Evolutionary conservation across 2,329 filamentous ascomycete genomes (phyloP).

Genomic region (Colletotrichum lindemuthianum): DNA sequence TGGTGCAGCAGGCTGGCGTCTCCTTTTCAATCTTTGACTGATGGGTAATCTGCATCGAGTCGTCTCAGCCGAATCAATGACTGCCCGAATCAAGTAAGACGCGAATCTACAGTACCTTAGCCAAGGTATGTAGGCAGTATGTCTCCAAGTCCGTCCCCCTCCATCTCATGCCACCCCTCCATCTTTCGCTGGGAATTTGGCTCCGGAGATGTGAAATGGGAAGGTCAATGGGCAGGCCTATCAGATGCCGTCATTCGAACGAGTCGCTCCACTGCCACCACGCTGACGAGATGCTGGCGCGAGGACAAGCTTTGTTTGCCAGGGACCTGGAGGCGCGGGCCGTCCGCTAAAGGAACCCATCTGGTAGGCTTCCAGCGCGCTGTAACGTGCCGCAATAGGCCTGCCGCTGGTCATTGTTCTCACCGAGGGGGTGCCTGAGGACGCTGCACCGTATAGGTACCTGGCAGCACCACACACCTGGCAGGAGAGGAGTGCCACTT

Average conservation of each 20-base stretch:
- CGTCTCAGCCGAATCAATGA: no score
- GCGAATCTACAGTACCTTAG: no score
- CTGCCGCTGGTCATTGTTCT: background rate
- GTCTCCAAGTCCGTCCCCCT: no score
- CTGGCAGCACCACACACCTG: background rate
- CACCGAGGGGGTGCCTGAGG: conserved; percentile 25
- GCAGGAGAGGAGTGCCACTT: conserved; percentile 21
- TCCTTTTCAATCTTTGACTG: no score
- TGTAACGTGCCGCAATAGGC: background rate
- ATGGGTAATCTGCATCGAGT: no score
- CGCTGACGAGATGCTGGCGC: conserved; percentile 4
- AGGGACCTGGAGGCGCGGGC: background rate
- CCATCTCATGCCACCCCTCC: no score
- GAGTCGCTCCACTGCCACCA: conserved; percentile 8
- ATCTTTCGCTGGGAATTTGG: background rate
- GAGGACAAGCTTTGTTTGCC: conserved; percentile 24
- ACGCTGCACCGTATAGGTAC: background rate
- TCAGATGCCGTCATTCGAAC: conserved; percentile 10
- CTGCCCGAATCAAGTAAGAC: no score
- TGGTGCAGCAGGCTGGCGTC: background rate
- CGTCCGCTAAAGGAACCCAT: conserved; percentile 3
- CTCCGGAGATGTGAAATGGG: background rate
- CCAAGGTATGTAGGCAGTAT: no score
- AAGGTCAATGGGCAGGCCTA: background rate
- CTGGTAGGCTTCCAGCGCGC: background rate